phyloP scores from a whole-genome alignment of 2,329 filamentous ascomycete species.

The Elsinoe fawcettii region DNA sequence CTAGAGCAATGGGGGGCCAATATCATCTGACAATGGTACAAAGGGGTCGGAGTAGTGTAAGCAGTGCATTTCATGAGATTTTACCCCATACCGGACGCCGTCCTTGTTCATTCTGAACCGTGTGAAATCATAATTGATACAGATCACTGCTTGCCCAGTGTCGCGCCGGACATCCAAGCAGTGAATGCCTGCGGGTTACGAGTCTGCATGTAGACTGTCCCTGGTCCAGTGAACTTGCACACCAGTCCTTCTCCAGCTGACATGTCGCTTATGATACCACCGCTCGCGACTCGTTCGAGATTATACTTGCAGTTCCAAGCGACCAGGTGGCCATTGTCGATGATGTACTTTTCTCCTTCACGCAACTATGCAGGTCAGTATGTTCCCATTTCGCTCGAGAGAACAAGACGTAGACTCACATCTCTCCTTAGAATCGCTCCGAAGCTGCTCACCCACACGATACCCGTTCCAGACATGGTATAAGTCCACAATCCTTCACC shows the following conservation, averaged over 20 bases:
- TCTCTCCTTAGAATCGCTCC: slow-evolving; percentile 94
- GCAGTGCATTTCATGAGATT: background rate
- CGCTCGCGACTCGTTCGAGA: slow-evolving; percentile 80
- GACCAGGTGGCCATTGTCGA: slow-evolving; percentile 66
- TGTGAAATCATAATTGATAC: no score
- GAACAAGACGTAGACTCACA: slow-evolving; percentile 45
- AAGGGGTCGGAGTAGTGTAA: background rate
- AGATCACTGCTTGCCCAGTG: slow-evolving; percentile 1
- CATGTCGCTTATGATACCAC: slow-evolving; percentile 83
- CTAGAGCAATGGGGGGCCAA: background rate
- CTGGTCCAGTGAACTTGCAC: slow-evolving; percentile 86
- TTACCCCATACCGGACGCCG: background rate
- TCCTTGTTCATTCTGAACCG: background rate
- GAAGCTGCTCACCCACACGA: slow-evolving; percentile 87
- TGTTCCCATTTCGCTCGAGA: background rate
- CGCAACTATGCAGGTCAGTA: slow-evolving; percentile 34
- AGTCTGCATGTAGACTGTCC: slow-evolving; percentile 87
- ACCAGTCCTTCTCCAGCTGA: slow-evolving; percentile 80
- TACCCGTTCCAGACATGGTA: slow-evolving; percentile 69
- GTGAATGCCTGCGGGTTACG: slow-evolving; percentile 65
- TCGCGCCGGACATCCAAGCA: slow-evolving; percentile 37
- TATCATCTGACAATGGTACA: background rate
- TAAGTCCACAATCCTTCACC: slow-evolving; percentile 90
- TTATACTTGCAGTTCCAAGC: slow-evolving; percentile 96
- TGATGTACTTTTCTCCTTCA: slow-evolving; percentile 76